These are phyloP conservation scores for Ogataea siamensis DNA, from an alignment of 805 yeast genomes.

Conservation along the genomic window DNA sequence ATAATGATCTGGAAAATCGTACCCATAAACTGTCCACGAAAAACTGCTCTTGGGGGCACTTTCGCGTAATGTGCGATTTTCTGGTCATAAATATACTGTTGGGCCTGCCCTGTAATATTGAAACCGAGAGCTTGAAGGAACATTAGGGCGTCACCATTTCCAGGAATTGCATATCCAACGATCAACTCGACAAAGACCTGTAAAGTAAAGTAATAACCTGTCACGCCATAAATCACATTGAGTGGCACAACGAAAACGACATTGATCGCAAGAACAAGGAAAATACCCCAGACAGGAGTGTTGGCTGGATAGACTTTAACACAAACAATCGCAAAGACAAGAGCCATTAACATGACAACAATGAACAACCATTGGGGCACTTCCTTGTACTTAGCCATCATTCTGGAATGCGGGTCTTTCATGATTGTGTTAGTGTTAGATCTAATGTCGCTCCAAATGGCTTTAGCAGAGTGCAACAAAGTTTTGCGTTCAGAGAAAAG, in stretches of 20 bases:
- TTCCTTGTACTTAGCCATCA: conserved; percentile 59
- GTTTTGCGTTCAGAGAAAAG: conserved; percentile 28
- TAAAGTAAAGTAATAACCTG: conserved; percentile 58
- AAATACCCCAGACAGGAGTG: conserved; percentile 62
- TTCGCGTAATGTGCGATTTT: conserved; percentile 66
- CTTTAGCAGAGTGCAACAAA: conserved; percentile 44
- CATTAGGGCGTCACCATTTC: conserved; percentile 59
- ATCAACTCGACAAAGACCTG: conserved; percentile 63
- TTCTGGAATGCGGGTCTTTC: conserved; percentile 33
- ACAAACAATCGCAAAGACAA: conserved; percentile 40
- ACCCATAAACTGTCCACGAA: conserved; percentile 48
- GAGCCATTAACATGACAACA: conserved; percentile 43
- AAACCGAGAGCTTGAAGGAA: conserved; percentile 59
- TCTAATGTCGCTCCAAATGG: conserved; percentile 11
- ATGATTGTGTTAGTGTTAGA: conserved; percentile 31
- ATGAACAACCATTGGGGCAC: conserved; percentile 76
- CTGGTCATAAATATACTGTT: conserved; percentile 52
- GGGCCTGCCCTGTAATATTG: conserved; percentile 52
- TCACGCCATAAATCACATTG: conserved; percentile 58
- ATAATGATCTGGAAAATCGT: conserved; percentile 45
- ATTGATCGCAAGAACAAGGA: conserved; percentile 55
- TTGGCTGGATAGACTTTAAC: conserved; percentile 45
- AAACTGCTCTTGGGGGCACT: conserved; percentile 59
- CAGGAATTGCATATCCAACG: conserved; percentile 65
- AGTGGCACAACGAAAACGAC: conserved; percentile 58